Base-by-base conservation (phyloP, 305 asterid species). In the Fraxinus sp. region DNA sequence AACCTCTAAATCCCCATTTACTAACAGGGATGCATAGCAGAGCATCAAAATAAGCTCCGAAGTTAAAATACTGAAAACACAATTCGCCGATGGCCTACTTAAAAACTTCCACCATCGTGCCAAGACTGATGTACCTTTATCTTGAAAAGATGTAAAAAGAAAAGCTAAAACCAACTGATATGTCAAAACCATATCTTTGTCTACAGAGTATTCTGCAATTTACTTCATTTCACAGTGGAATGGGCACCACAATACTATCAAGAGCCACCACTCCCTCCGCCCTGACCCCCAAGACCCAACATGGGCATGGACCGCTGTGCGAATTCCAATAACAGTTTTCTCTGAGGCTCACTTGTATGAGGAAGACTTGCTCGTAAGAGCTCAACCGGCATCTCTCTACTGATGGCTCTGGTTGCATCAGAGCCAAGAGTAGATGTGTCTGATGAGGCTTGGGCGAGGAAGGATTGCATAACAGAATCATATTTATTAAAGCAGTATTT, bases 291-390 rank as follows among this genome's bases (percentile, higher is more conserved):
- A 35, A 83, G 81, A 68, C 90, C 90, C 35, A 86, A 71, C 73
- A 81, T 81, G 9, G 94, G 92, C 92, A 92, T 91, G 36, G 97
- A 90, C 77, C 90, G 85, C 81, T 89, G 92, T n/a, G 90, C 86
- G 79, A 91, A 91, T 79, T 93, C 97, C 78, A 87, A 71, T 16
- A 93, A 83, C 66, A 90, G 39, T 80, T 91, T 89, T 64, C 87
- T 87, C 89, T 93, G 97, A 80, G 85, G 92, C 86, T 93, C 95
- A 66, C 84, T 93, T 7, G 93, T 93, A 84, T 93, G 94, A 78
- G 95, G 95, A 77, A 93, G 91, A 87, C 97, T 88, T 9, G 92
- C 93, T 3, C 93, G 95, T 83, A 93, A 88, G 22, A 93, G 94
- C 71, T 90, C 95, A 80, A 93, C 90, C 0, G 96, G 96, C 89